Conservation (phyloP, 805 yeast genomes). For the Ogataea philodendri region DNA sequence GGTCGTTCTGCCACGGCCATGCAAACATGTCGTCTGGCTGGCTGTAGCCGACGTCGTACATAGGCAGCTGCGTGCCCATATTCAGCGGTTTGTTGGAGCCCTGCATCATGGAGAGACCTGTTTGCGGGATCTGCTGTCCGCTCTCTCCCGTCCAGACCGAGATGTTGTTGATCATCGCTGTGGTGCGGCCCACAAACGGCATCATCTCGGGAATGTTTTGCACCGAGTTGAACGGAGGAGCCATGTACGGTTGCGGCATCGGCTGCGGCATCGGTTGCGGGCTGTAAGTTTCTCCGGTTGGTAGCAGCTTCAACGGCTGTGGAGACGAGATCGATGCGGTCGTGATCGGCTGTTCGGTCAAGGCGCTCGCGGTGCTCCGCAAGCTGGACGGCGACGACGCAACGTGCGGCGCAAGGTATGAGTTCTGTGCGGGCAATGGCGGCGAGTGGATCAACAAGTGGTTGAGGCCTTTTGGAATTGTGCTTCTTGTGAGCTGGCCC, state of each 20-base stretch:
- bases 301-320: conserved; percentile 3
- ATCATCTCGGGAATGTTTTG: conserved; percentile 29
- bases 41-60: conserved; percentile 4
- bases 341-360: not conserved
- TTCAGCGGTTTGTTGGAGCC: conserved; percentile 10
- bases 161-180: conserved; percentile 59
- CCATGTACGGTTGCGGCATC: conserved; percentile 3
- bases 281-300: conserved; percentile 3
- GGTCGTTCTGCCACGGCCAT: conserved; percentile 13
- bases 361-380: conserved; percentile 8
- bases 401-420: conserved; percentile 23
- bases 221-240: conserved; percentile 3
- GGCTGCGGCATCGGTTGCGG: conserved; percentile 1
- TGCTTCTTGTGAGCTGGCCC: conserved; percentile 48
- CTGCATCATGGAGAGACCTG: conserved; percentile 33
- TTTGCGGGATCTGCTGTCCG: conserved; percentile 40
- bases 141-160: conserved; percentile 58
- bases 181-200: conserved; percentile 47
- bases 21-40: conserved; percentile 9
- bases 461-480: conserved; percentile 54
- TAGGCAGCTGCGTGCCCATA: conserved; percentile 2
- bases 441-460: conserved; percentile 46
- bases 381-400: conserved; percentile 12
- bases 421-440: conserved; percentile 30
- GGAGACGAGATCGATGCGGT: conserved; percentile 1